These are phyloP conservation scores for Tulasnella sp. DNA, from an alignment of 768 basidiomycete genomes.

Conservation along the genomic window DNA sequence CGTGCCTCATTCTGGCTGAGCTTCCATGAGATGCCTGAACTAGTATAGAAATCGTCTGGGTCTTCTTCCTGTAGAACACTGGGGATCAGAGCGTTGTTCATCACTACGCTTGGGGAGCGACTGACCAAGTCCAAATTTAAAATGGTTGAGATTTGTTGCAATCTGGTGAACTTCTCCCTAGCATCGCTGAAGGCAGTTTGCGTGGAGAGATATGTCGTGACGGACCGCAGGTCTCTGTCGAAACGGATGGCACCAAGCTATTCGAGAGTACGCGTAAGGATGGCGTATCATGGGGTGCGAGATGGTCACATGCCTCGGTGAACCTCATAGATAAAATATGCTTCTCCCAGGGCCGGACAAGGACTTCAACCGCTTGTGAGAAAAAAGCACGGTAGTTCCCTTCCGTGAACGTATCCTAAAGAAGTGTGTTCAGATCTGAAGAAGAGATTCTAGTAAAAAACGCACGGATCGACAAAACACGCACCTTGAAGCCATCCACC, in stretches of 20 bases:
- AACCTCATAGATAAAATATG: slow-evolving; percentile 67
- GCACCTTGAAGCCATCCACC: slow-evolving; percentile 78
- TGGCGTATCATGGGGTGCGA: neutral
- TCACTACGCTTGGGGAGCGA: slow-evolving; percentile 9
- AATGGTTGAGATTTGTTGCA: slow-evolving; percentile 89
- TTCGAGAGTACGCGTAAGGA: neutral
- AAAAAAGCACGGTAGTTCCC: slow-evolving; percentile 81
- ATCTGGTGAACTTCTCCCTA: slow-evolving; percentile 78
- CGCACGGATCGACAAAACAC: too few relatives aligned
- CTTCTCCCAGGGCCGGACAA: slow-evolving; percentile 96
- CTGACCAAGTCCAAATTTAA: slow-evolving; percentile 75
- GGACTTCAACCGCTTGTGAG: slow-evolving; percentile 68
- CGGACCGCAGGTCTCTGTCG: slow-evolving; percentile 79
- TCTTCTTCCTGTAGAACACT: slow-evolving; percentile 64
- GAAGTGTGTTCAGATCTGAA: neutral
- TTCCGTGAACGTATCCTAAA: slow-evolving; percentile 77
- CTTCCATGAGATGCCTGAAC: slow-evolving; percentile 86
- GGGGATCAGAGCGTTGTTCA: neutral
- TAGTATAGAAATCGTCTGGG: slow-evolving; percentile 87
- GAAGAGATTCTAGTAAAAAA: neutral
- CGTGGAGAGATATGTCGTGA: slow-evolving; percentile 71
- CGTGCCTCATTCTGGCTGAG: slow-evolving; percentile 67
- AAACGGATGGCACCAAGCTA: slow-evolving; percentile 94
- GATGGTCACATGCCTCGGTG: slow-evolving; percentile 54
- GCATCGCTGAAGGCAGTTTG: slow-evolving; percentile 86